Evolutionary conservation across 768 basidiomycete species (phyloP).

Genomic region (Candolleomyces aberdarensis): DNA sequence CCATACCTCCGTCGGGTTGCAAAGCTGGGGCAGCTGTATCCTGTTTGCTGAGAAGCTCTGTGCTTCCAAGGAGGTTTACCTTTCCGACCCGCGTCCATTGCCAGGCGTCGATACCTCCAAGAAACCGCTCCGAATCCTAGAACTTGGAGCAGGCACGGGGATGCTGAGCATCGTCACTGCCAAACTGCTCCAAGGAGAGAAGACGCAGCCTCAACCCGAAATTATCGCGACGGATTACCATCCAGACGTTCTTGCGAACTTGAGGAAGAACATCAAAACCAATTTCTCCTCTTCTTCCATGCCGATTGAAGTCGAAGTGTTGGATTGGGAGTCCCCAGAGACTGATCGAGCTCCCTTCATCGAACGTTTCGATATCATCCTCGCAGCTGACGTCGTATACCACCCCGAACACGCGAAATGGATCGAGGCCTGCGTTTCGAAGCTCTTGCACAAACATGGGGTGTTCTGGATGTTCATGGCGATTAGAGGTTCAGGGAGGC

Average conservation of each 20-base stretch:
- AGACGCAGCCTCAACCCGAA: slow-evolving; percentile 17
- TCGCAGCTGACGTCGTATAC: slow-evolving; percentile 82
- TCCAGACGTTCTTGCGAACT: slow-evolving; percentile 68
- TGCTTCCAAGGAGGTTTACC: slow-evolving; percentile 36
- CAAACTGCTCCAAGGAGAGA: slow-evolving; percentile 26
- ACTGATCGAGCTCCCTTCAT: slow-evolving; percentile 30
- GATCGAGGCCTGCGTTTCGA: slow-evolving; percentile 62
- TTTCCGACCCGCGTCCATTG: slow-evolving; percentile 15
- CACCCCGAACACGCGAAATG: slow-evolving; percentile 64
- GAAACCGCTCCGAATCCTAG: slow-evolving; percentile 49
- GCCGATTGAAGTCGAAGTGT: slow-evolving; percentile 40
- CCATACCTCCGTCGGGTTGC: slow-evolving; percentile 78
- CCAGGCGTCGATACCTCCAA: neutral
- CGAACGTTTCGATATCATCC: slow-evolving; percentile 58
- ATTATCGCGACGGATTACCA: slow-evolving; percentile 80
- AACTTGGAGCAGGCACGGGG: slow-evolving; percentile 86
- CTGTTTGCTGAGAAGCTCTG: slow-evolving; percentile 66
- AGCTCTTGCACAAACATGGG: slow-evolving; percentile 43
- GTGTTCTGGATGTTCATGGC: slow-evolving; percentile 77
- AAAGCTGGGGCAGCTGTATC: slow-evolving; percentile 83
- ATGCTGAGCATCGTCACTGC: slow-evolving; percentile 70
- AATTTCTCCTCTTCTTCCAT: slow-evolving; percentile 36
- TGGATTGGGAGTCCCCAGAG: slow-evolving; percentile 64
- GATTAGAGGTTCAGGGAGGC: slow-evolving; percentile 60
- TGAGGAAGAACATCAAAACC: slow-evolving; percentile 51